Evolutionary conservation across 306 rosid genomes (phyloP).

Genomic region (Cicer cuneatum): DNA sequence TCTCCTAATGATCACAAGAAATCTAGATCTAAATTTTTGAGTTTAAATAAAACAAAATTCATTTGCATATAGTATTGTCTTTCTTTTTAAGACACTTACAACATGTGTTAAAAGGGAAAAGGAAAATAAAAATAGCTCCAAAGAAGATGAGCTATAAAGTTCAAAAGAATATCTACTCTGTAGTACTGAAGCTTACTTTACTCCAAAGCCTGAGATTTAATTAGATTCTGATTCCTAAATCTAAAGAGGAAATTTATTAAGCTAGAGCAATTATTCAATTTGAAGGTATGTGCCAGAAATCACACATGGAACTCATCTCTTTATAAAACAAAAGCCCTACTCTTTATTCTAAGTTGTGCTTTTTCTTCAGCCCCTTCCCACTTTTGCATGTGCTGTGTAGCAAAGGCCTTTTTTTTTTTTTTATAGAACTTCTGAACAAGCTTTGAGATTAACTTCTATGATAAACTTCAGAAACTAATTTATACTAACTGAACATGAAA

Average conservation of each 20-base stretch:
- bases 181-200: slow-evolving; percentile 27
- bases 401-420: background rate
- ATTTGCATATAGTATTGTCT: too few relatives aligned
- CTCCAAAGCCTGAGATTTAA: slow-evolving; percentile 24
- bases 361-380: background rate
- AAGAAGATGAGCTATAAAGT: background rate
- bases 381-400: slow-evolving; percentile 47
- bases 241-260: background rate
- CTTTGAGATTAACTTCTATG: background rate
- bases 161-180: slow-evolving; percentile 4
- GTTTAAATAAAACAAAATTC: too few relatives aligned
- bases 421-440: background rate
- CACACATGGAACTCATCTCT: slow-evolving; percentile 30
- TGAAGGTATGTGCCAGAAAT: background rate
- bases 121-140: too few relatives aligned
- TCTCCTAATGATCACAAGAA: too few relatives aligned
- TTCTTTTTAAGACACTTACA: too few relatives aligned
- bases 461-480: background rate
- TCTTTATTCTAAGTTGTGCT: slow-evolving; percentile 35
- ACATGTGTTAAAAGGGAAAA: too few relatives aligned
- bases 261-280: background rate
- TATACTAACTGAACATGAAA: background rate
- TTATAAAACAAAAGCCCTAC: slow-evolving; percentile 27
- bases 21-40: too few relatives aligned
- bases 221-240: background rate